Base-by-base conservation (phyloP, 1,139 yeast species). In the Williopsis jadinii region DNA sequence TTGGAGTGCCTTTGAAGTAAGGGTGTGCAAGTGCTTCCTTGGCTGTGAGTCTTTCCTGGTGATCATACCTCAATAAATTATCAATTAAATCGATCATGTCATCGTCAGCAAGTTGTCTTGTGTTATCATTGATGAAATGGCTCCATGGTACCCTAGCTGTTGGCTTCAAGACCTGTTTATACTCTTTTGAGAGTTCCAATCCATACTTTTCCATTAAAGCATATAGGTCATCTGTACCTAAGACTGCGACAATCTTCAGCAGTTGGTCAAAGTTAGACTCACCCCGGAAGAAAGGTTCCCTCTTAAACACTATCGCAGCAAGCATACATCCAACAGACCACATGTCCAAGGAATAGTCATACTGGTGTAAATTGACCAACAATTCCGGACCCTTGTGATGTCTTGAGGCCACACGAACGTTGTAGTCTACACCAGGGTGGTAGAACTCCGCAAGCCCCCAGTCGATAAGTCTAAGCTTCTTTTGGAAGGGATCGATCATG, bases 391-490 rank as follows among this genome's bases (percentile, higher is more conserved):
- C 98, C 66, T 94, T 94, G 67, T 87, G 94, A 63, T 92, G 92
- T 51, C 98, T 75, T n/a, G 96, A 86, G 1, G 98, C 98, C 13
- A 94, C 99, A 52, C 99, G 77, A 27, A 92, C 98, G 56, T 94
- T 94, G 63, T 90, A 92, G 56, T 88, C 96, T 51, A 85, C 86
- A 19, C 95, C 95, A 8, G 88, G 84, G 60, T 94, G 98, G 62
- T 94, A 94, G 59, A 90, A 92, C 63, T 94, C 99, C 4, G 98
- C 98, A 45, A 94, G 71, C 10, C 99, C 99, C 98, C 98, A 94
- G 68, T 94, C 99, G 52, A 94, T 94, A 50, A 94, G 74, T 50
- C 97, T 75, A 52, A 94, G 68, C 46, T 68, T 69, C 54, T 77
- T 75, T 51, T 72, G 71, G 41, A 77, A 77, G 52, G 92, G 97